Percentiles rank a stretch among this genome's conserved stretches.
phyloP scores from a whole-genome alignment of 2,329 filamentous ascomycete genomes.

The Drechslera avenae region DNA sequence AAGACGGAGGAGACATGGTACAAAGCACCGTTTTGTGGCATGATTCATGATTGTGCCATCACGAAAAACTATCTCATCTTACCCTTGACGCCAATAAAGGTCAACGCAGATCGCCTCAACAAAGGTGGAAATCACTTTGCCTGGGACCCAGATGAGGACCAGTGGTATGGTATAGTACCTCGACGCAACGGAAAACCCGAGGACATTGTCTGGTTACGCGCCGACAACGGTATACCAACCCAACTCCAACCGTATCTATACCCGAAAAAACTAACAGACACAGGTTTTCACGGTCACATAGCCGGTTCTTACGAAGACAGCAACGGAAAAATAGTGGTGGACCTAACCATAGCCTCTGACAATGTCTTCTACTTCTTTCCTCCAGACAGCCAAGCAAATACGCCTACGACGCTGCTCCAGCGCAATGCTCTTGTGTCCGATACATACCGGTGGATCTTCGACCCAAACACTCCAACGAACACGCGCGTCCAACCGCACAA shows the following conservation, averaged over 20 bases:
- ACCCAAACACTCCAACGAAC: constrained; percentile 39
- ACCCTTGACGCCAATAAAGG: constrained; percentile 48
- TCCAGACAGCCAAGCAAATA: constrained; percentile 38
- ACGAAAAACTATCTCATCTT: constrained; percentile 49
- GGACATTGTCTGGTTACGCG: constrained; percentile 60
- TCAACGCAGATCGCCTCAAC: constrained; percentile 43
- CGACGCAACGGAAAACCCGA: constrained; percentile 56
- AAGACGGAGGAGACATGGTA: constrained; percentile 51
- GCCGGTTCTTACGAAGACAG: constrained; percentile 51
- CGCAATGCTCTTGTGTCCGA: constrained; percentile 49
- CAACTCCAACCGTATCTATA: neutral
- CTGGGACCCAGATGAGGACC: constrained; percentile 58
- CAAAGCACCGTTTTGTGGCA: constrained; percentile 46
- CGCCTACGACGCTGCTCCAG: constrained; percentile 45
- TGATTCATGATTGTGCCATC: constrained; percentile 50
- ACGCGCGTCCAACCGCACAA: constrained; percentile 38
- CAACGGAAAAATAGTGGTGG: constrained; percentile 46
- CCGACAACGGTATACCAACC: constrained; percentile 53
- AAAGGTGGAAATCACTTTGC: constrained; percentile 50
- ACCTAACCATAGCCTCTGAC: constrained; percentile 48
- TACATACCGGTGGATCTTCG: constrained; percentile 50
- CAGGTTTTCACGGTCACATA: constrained; percentile 51
- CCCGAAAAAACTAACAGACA: too few relatives aligned
- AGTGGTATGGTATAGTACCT: constrained; percentile 61
- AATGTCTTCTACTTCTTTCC: constrained; percentile 54